phyloP scores from a whole-genome alignment of 78 protist species.

The Speleostelium caveatum region DNA sequence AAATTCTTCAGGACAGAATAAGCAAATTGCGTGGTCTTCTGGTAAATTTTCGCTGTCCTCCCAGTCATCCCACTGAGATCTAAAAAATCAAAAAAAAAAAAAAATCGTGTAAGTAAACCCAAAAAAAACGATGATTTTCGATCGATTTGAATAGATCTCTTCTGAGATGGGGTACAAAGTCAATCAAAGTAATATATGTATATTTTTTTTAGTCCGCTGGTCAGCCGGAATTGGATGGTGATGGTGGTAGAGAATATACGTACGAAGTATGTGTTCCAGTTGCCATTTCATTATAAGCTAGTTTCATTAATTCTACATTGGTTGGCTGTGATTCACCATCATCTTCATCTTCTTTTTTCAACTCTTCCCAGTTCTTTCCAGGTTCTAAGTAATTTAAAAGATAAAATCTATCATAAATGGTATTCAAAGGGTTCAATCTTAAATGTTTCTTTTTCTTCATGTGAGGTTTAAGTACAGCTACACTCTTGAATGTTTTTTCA shows the following conservation, averaged over 20 bases:
- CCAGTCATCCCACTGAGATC: slow-evolving; percentile 77
- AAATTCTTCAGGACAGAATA: slow-evolving; percentile 36
- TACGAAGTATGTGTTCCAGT: slow-evolving; percentile 23
- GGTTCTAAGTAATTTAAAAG: slow-evolving; percentile 78
- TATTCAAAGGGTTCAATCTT: slow-evolving; percentile 71
- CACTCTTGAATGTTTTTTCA: slow-evolving; percentile 66
- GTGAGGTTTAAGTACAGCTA: slow-evolving; percentile 51
- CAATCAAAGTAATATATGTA: too few species aligned
- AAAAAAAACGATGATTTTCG: too few species aligned
- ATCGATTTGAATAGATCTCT: too few species aligned
- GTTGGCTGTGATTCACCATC: slow-evolving; percentile 6
- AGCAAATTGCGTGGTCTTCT: slow-evolving; percentile 41
- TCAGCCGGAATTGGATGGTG: background rate
- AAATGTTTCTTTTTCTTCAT: slow-evolving; percentile 83
- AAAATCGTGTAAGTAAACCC: too few species aligned
- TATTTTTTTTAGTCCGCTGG: too few species aligned
- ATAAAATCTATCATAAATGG: slow-evolving; percentile 75
- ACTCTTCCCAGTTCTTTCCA: slow-evolving; percentile 65
- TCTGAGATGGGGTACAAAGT: too few species aligned
- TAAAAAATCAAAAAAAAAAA: background rate
- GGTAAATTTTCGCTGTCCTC: slow-evolving; percentile 21
- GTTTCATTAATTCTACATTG: slow-evolving; percentile 23
- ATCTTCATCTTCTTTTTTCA: slow-evolving; percentile 49
- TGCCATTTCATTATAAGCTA: slow-evolving; percentile 25
- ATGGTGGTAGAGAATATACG: too few species aligned